Evolutionary conservation across 208 protist species (phyloP).

Genomic region (Blechomonas ayalai): DNA sequence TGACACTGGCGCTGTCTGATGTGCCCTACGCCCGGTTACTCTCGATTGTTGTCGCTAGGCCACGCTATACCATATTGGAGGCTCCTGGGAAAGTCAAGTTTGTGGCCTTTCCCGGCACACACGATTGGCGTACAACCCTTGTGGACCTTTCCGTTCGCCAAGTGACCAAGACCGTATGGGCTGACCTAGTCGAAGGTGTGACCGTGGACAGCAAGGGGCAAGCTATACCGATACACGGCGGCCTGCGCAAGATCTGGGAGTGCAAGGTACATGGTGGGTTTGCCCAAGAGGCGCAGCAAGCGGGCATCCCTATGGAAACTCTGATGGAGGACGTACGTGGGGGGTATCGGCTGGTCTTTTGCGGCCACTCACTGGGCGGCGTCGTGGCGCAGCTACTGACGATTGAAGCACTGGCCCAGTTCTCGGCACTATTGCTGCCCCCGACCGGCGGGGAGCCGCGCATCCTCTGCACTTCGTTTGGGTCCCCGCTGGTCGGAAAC

Average conservation of each 20-base stretch:
- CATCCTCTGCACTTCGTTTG: conserved; percentile 60
- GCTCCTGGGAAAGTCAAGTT: conserved; percentile 61
- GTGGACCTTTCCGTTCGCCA: conserved; percentile 34
- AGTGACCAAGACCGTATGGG: conserved; percentile 21
- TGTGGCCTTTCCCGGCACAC: conserved; percentile 72
- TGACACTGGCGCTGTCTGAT: conserved; percentile 53
- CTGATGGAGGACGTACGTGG: conserved; percentile 37
- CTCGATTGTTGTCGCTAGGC: conserved; percentile 17
- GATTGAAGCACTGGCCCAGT: conserved; percentile 31
- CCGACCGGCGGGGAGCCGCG: conserved; percentile 16
- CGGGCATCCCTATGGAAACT: conserved; percentile 25
- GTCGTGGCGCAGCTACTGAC: conserved; percentile 56
- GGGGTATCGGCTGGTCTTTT: conserved; percentile 65
- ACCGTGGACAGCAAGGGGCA: conserved; percentile 10
- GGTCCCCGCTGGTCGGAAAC: conserved; percentile 66
- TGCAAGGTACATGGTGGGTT: conserved; percentile 65
- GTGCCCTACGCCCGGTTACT: conserved; percentile 63
- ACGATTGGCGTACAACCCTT: conserved; percentile 65
- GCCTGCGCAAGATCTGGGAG: conserved; percentile 35
- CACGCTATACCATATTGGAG: conserved; percentile 63
- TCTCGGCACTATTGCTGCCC: conserved; percentile 11
- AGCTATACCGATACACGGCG: too few relatives aligned
- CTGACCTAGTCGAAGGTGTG: conserved; percentile 28
- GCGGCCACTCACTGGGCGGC: conserved; percentile 76
- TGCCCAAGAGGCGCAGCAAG: conserved; percentile 44